Evolutionary conservation across 2,329 filamentous ascomycete species (phyloP).

Genomic region (Trichoderma simmonsii): DNA sequence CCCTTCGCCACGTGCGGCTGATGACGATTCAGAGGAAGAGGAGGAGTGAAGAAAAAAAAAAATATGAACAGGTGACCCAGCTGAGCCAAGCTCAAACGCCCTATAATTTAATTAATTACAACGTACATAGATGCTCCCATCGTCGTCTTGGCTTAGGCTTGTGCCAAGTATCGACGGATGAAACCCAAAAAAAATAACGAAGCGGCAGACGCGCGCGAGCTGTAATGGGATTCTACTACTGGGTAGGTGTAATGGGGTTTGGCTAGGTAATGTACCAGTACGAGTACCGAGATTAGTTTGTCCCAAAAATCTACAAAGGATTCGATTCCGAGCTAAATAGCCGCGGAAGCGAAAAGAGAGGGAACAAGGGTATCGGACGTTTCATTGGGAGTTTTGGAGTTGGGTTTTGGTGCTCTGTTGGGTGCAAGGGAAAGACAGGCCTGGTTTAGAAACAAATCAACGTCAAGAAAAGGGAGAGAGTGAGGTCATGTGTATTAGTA

Average conservation of each 20-base stretch:
- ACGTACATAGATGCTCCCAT: background rate
- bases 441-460: background rate
- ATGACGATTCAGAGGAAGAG: background rate
- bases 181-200: background rate
- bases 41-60: background rate
- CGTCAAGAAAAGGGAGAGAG: background rate
- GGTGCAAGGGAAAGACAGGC: background rate
- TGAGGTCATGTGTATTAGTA: background rate
- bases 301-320: background rate
- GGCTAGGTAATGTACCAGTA: background rate
- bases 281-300: background rate
- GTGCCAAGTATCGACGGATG: background rate
- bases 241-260: no score
- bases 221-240: background rate
- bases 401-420: background rate
- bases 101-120: background rate
- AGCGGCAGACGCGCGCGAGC: background rate
- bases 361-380: slow-evolving; percentile 12
- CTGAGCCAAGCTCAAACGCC: background rate
- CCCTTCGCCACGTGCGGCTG: background rate
- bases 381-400: background rate
- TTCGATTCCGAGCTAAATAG: background rate
- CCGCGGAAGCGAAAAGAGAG: background rate
- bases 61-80: background rate
- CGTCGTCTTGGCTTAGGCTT: background rate